Evolutionary conservation across 345 rosid genomes (phyloP).

Genomic region (Eucalyptus guilfoylei): DNA sequence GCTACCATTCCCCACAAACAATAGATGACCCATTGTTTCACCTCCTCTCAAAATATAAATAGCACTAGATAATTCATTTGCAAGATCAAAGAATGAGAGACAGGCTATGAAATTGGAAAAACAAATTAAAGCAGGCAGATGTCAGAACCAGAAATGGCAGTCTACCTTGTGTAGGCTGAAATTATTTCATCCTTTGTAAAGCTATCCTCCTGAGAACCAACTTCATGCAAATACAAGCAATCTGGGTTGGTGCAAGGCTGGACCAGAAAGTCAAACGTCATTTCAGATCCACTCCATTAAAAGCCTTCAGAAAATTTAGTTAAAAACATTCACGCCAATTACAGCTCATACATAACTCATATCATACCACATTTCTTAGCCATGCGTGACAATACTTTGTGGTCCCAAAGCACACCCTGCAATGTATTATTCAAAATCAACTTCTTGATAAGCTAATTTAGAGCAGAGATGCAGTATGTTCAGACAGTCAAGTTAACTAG

Average conservation of each 20-base stretch:
- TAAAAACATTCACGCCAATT: neutral
- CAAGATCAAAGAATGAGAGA: neutral
- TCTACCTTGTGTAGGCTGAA: constrained; percentile 74
- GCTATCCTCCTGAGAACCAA: constrained; percentile 92
- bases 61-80: neutral
- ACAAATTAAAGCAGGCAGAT: neutral
- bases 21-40: neutral
- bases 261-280: constrained; percentile 1
- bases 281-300: neutral
- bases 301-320: neutral
- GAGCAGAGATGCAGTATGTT: neutral
- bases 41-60: neutral
- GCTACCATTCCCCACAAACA: neutral
- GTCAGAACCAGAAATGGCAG: neutral
- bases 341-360: neutral
- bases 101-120: neutral
- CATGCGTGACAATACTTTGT: constrained; percentile 98
- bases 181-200: constrained; percentile 87
- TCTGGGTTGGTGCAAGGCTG: constrained; percentile 94
- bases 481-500: neutral
- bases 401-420: constrained; percentile 94
- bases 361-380: constrained; percentile 78
- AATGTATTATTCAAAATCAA: neutral
- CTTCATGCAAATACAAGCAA: constrained; percentile 86
- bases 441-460: neutral